These are phyloP conservation scores for Aschersonia sp. DNA, from an alignment of 2,329 filamentous ascomycete genomes.

Conservation along the genomic window DNA sequence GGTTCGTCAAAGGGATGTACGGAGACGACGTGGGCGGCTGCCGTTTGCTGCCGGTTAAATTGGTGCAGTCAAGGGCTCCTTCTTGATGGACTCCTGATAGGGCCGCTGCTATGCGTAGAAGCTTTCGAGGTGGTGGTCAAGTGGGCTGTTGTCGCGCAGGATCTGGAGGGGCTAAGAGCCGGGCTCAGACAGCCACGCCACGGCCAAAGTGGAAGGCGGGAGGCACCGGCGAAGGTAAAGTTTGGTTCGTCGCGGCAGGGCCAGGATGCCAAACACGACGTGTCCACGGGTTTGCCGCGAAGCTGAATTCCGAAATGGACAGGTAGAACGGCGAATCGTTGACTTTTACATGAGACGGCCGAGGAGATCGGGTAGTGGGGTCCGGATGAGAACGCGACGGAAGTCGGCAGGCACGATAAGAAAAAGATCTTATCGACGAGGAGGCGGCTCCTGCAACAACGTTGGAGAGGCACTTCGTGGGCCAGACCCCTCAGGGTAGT, in stretches of 20 bases:
- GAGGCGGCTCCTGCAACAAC: not conserved
- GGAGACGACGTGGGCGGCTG: too few species aligned
- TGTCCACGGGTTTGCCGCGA: not conserved
- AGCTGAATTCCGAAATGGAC: not conserved
- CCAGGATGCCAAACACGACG: not conserved
- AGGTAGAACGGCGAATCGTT: too few species aligned
- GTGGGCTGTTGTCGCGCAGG: slow-evolving; percentile 2
- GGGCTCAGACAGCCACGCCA: not conserved
- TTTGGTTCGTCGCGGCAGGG: not conserved
- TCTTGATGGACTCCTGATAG: not conserved
- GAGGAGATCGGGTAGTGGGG: too few species aligned
- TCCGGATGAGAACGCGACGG: not conserved
- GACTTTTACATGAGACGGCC: too few species aligned
- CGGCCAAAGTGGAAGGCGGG: not conserved
- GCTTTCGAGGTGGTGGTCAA: not conserved
- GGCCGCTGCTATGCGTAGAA: not conserved
- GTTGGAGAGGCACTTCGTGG: not conserved
- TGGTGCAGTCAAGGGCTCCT: not conserved
- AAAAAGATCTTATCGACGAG: not conserved
- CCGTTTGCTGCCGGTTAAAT: too few species aligned
- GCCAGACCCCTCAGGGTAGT: not conserved
- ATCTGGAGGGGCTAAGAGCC: slow-evolving; percentile 1
- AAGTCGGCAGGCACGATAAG: not conserved
- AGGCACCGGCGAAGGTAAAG: not conserved
- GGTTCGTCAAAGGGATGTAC: too few species aligned